phyloP scores from a whole-genome alignment of 768 basidiomycete genomes.

The Boletus subcaerulescens region DNA sequence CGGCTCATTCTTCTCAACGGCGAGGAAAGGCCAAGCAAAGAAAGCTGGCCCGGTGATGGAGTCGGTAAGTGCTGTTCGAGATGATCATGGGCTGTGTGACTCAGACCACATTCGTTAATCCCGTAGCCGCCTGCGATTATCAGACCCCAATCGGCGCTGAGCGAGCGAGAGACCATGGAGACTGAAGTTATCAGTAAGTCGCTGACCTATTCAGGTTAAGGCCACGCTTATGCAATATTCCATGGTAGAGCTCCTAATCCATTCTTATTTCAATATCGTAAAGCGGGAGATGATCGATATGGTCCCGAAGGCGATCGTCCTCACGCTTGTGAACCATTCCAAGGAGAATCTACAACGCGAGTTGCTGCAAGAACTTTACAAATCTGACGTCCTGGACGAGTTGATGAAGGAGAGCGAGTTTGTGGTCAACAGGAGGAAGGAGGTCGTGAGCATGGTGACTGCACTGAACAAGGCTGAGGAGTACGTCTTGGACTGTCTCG shows the following conservation, averaged over 20 bases:
- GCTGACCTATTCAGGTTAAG: neutral
- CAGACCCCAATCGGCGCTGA: slow-evolving; percentile 86
- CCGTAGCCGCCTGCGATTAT: slow-evolving; percentile 78
- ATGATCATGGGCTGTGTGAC: slow-evolving; percentile 14
- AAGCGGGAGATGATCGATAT: slow-evolving; percentile 99
- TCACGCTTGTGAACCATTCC: slow-evolving; percentile 87
- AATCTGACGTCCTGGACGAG: slow-evolving; percentile 93
- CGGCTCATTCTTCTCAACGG: slow-evolving; percentile 88
- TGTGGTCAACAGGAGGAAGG: slow-evolving; percentile 87
- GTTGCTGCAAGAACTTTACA: slow-evolving; percentile 93
- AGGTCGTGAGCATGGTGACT: slow-evolving; percentile 88
- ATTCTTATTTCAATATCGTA: slow-evolving; percentile 97
- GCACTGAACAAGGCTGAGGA: slow-evolving; percentile 97
- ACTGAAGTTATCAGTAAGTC: slow-evolving; percentile 97
- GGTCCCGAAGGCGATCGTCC: slow-evolving; percentile 94
- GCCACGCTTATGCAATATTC: slow-evolving; percentile 1
- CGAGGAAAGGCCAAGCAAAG: slow-evolving; percentile 58
- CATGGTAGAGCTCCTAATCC: slow-evolving; percentile 80
- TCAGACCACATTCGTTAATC: neutral
- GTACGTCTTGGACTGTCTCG: slow-evolving; percentile 56
- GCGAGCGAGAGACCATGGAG: slow-evolving; percentile 95
- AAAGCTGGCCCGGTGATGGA: slow-evolving; percentile 61
- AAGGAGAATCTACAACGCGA: slow-evolving; percentile 95
- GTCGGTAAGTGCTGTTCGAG: slow-evolving; percentile 37
- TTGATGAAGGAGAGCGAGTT: slow-evolving; percentile 92